Evolutionary conservation across 805 yeast species (phyloP).

Genomic region (Lipomyces yamanashiensis): DNA sequence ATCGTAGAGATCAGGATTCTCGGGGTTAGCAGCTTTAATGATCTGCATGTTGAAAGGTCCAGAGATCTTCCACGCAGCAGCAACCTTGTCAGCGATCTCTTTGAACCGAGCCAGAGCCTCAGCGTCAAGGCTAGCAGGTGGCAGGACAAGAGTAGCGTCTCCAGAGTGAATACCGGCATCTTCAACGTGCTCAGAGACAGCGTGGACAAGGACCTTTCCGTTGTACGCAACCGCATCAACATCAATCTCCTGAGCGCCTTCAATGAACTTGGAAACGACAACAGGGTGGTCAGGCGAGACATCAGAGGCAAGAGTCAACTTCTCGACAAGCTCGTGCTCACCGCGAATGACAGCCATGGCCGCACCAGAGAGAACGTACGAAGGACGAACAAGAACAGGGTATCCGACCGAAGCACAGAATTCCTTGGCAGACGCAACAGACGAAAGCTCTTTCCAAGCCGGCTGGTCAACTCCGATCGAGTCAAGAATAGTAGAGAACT

Average conservation of each 20-base stretch:
- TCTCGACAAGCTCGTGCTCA: slow-evolving; percentile 76
- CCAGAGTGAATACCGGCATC: slow-evolving; percentile 99
- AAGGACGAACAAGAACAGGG: slow-evolving; percentile 97
- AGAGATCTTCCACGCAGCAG: slow-evolving; percentile 89
- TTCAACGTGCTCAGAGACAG: slow-evolving; percentile 96
- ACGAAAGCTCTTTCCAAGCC: slow-evolving; percentile 93
- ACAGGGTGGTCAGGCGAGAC: slow-evolving; percentile 97
- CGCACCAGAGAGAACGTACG: slow-evolving; percentile 96
- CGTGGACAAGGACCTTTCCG: slow-evolving; percentile 90
- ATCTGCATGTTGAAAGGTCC: slow-evolving; percentile 99
- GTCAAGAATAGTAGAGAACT: slow-evolving; percentile 92
- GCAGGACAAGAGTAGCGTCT: slow-evolving; percentile 93
- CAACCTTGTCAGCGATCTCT: slow-evolving; percentile 91
- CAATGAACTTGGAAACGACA: slow-evolving; percentile 93
- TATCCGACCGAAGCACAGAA: slow-evolving; percentile 87
- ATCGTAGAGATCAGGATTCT: slow-evolving; percentile 60
- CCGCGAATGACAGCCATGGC: slow-evolving; percentile 94
- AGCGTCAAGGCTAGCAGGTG: slow-evolving; percentile 81
- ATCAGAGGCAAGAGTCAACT: slow-evolving; percentile 84
- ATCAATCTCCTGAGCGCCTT: slow-evolving; percentile 96
- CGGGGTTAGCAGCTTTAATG: slow-evolving; percentile 72
- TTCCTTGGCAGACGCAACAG: slow-evolving; percentile 78
- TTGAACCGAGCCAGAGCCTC: slow-evolving; percentile 72
- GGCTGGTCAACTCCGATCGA: slow-evolving; percentile 95
- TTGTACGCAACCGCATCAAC: slow-evolving; percentile 94